Conservation (phyloP, 805 yeast species). For the Peterozyma xylosa region DNA sequence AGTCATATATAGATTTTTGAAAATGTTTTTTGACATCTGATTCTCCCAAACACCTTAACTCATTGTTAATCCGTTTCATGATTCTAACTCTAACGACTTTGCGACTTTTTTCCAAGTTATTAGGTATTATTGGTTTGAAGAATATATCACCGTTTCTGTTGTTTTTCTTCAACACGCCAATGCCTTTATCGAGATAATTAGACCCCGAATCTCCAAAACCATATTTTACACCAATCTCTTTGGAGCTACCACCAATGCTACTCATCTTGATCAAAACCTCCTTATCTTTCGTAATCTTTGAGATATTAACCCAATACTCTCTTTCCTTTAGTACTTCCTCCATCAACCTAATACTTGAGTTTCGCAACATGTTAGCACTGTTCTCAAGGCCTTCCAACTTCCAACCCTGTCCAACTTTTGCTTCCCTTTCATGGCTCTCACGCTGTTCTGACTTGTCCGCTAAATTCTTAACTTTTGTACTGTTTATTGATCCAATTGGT, state of each 20-base stretch:
- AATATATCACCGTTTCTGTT: conserved; percentile 32
- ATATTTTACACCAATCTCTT: conserved; percentile 69
- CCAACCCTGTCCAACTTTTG: conserved; percentile 69
- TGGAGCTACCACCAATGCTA: conserved; percentile 45
- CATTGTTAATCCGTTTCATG: conserved; percentile 45
- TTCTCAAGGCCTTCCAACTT: conserved; percentile 61
- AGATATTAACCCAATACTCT: conserved; percentile 55
- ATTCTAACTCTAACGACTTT: conserved; percentile 56
- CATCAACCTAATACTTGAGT: conserved; percentile 42
- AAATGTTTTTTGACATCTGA: conserved; percentile 26
- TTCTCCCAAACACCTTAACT: conserved; percentile 42
- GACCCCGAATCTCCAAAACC: conserved; percentile 94
- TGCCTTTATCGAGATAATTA: conserved; percentile 61
- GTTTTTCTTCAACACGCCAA: conserved; percentile 59
- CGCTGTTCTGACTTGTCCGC: conserved; percentile 12
- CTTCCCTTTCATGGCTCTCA: conserved; percentile 18
- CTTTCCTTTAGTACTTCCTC: conserved; percentile 55
- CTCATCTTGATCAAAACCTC: conserved; percentile 66
- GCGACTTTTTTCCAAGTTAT: conserved; percentile 26
- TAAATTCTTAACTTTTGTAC: conserved; percentile 28
- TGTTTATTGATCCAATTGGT: conserved; percentile 66
- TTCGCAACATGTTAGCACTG: conserved; percentile 42
- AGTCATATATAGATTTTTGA: conserved; percentile 4
- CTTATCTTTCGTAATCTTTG: conserved; percentile 32
- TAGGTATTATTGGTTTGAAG: conserved; percentile 27